Conservation (phyloP, 2,329 filamentous ascomycete genomes). For the Diaporthe vaccinii region DNA sequence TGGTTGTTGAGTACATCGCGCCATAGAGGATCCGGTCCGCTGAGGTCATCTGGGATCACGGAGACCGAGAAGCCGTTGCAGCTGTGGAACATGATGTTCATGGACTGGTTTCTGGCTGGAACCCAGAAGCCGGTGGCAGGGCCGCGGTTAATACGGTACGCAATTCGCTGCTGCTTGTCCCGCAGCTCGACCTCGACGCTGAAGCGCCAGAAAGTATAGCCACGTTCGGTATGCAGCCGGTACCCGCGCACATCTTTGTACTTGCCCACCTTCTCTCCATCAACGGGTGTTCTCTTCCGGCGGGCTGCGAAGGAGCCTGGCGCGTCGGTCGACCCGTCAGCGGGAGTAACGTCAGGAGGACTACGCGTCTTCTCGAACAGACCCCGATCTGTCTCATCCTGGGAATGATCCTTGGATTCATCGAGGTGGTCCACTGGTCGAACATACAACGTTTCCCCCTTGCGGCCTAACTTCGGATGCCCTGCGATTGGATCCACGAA, state of each 20-base stretch:
- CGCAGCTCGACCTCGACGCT: constrained; percentile 92
- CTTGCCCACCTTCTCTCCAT: constrained; percentile 85
- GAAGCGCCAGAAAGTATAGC: constrained; percentile 97
- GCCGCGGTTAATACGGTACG: constrained; percentile 94
- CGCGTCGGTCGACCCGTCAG: constrained; percentile 60
- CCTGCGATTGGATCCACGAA: constrained; percentile 93
- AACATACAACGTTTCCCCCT: constrained; percentile 89
- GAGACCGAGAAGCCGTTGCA: constrained; percentile 94
- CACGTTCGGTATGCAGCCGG: constrained; percentile 85
- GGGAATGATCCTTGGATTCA: constrained; percentile 83
- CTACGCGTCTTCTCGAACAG: constrained; percentile 80
- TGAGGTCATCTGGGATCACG: constrained; percentile 83
- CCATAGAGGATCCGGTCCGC: constrained; percentile 96
- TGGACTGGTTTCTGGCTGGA: constrained; percentile 83
- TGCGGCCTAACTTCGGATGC: constrained; percentile 85
- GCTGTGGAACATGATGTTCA: constrained; percentile 99
- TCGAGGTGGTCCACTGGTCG: constrained; percentile 89
- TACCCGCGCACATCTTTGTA: constrained; percentile 87
- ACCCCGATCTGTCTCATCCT: constrained; percentile 83
- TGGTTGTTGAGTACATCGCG: constrained; percentile 94
- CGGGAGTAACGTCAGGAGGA: constrained; percentile 59
- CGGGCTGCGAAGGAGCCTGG: constrained; percentile 68
- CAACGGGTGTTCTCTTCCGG: constrained; percentile 66
- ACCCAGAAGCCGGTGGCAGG: constrained; percentile 96
- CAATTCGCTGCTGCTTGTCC: constrained; percentile 84